Base-by-base conservation (phyloP, 2,329 filamentous ascomycete species). In the Torrubiellomyces zombiae region DNA sequence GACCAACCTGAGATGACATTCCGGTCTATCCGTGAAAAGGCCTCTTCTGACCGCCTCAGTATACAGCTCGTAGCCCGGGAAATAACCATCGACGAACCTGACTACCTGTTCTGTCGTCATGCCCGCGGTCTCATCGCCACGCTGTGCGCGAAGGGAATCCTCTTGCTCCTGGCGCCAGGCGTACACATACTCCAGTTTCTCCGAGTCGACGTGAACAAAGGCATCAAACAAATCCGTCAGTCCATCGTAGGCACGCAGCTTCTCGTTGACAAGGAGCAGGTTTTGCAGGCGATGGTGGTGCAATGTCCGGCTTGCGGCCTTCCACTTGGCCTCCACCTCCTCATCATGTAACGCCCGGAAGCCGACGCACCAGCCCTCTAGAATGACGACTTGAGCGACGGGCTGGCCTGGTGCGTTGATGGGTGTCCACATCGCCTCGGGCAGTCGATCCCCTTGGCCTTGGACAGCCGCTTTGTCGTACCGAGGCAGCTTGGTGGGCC, bases 291-390 rank as follows among this genome's bases (percentile, higher is more conserved):
- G 40, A 42, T 71, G 60, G 29, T 33, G 48, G 38, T 47, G 53
- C 21, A 61, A 58, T 17, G 46, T 67, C 44, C 45, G 67, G 47
- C 45, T 61, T 36, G 51, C 51, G 26, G 55, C 50, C 47, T 60
- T 64, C 42, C 58, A 55, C 37, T 60, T 60, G 4, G 70, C 45
- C 15, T 60, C 58, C 4, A 67, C 45, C 5, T 63, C 57, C n/a
- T 53, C 44, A 1, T 60, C 48, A 16, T 53, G 38, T 9, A 85
- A 48, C 1, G 75, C 50, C 5, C 73, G 69, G 52, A 93, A 93
- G 3, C 82, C 85, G 9, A 92, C 71, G 47, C 77, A 89, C 85
- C 83, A 93, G 11, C 85, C 83, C 48, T 94, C 83, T 34, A 93
- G 73, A 25, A 93, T 67, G 13, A 93, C 63, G 6, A 86, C 68